Percentiles rank a stretch among this genome's conserved stretches.
Conservation (phyloP, 805 yeast species). For the Saccharomyces eubayanus region DNA sequence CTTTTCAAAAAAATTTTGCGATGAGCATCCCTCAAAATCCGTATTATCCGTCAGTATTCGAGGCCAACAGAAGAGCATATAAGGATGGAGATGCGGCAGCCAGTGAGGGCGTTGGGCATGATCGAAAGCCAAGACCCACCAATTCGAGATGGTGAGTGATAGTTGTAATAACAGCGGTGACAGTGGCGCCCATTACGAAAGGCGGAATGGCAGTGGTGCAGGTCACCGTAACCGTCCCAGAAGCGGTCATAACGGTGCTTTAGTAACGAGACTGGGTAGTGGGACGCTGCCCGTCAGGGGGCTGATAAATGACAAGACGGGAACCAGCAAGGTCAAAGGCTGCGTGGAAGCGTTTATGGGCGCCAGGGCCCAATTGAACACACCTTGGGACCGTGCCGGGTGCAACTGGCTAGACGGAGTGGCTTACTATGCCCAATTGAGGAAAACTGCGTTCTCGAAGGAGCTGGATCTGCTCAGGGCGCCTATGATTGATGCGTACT, state of each 20-base stretch:
- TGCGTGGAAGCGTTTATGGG: neutral
- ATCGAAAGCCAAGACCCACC: neutral
- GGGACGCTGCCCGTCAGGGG: neutral
- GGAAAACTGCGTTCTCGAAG: neutral
- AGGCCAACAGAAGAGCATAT: neutral
- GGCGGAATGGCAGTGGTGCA: neutral
- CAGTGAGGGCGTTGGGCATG: neutral
- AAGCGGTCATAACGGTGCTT: neutral
- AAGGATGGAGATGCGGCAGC: neutral
- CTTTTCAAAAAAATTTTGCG: neutral
- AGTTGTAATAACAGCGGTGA: neutral
- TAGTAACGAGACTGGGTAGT: neutral
- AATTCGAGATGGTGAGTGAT: neutral
- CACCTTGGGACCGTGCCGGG: neutral
- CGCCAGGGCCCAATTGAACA: neutral
- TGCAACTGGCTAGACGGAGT: neutral
- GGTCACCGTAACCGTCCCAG: neutral
- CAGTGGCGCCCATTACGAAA: neutral
- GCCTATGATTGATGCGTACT: neutral
- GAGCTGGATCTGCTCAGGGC: neutral
- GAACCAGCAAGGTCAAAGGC: neutral
- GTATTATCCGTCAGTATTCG: neutral
- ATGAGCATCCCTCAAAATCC: neutral
- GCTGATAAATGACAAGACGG: neutral
- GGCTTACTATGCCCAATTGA: neutral